phyloP scores from a whole-genome alignment of 1,139 yeast species.

The Candida sojae region DNA sequence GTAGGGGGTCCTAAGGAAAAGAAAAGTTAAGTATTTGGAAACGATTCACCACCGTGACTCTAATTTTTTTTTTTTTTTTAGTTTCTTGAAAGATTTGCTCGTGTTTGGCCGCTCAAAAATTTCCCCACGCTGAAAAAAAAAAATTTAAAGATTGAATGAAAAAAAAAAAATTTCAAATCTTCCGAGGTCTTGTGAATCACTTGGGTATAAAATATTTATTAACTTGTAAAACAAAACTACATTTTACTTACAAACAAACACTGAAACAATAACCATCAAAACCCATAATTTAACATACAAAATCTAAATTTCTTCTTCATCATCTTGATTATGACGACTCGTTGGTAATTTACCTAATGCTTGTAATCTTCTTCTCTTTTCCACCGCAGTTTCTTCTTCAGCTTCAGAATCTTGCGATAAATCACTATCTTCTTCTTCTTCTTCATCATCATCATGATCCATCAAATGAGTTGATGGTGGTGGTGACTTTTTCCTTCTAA shows the following conservation, averaged over 20 bases:
- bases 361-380: constrained; percentile 73
- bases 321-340: constrained; percentile 51
- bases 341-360: constrained; percentile 65
- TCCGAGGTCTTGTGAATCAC: background rate
- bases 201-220: too few species aligned
- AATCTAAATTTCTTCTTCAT: constrained; percentile 44
- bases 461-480: constrained; percentile 13
- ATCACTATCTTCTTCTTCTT: constrained; percentile 12
- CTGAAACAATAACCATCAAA: background rate
- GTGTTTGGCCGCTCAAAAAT: background rate
- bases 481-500: constrained; percentile 10
- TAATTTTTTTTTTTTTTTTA: background rate
- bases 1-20: too few species aligned
- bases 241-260: background rate
- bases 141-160: too few species aligned
- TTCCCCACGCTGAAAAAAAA: background rate
- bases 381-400: constrained; percentile 65
- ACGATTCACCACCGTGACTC: too few species aligned
- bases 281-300: background rate
- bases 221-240: too few species aligned
- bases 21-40: background rate
- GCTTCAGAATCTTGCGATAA: constrained; percentile 5
- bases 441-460: constrained; percentile 11
- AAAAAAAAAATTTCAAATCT: background rate
- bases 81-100: background rate